phyloP scores from a whole-genome alignment of 1,284 basidiomycete species.

The Puccinia triticina region DNA sequence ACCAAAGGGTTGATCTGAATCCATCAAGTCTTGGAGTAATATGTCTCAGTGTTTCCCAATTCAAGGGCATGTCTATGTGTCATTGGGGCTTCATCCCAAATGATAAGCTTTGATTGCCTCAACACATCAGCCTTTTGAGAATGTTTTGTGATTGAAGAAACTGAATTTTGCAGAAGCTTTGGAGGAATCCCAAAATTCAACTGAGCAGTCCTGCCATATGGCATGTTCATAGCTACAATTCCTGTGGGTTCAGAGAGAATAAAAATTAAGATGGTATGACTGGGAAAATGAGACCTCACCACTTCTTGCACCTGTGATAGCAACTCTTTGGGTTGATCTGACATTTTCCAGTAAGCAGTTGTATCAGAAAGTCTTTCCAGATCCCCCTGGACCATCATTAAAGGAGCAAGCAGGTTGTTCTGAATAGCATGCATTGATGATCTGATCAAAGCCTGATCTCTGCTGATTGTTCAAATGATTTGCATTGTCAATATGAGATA shows the following conservation, averaged over 20 bases:
- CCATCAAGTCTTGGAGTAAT: slow-evolving; percentile 4
- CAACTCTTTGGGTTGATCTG: slow-evolving; percentile 59
- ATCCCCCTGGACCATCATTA: slow-evolving; percentile 64
- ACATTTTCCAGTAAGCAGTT: slow-evolving; percentile 62
- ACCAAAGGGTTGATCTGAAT: slow-evolving; percentile 6
- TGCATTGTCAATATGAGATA: slow-evolving; percentile 53
- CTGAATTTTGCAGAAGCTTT: neutral
- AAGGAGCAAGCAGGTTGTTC: slow-evolving; percentile 62
- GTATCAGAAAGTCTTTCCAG: slow-evolving; percentile 65
- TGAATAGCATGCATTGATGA: slow-evolving; percentile 59
- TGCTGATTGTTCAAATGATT: slow-evolving; percentile 62
- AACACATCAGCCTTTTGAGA: neutral
- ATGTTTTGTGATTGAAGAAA: neutral
- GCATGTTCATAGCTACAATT: neutral
- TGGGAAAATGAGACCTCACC: neutral
- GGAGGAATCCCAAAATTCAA: neutral
- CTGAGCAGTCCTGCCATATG: neutral
- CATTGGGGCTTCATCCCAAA: slow-evolving; percentile 27
- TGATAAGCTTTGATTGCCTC: neutral
- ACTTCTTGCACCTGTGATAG: slow-evolving; percentile 56
- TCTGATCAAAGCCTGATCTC: slow-evolving; percentile 58
- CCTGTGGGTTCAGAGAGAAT: neutral
- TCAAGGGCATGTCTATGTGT: neutral
- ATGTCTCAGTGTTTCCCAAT: neutral
- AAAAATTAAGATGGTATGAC: neutral